phyloP scores from a whole-genome alignment of 2,329 filamentous ascomycete species.

The Grosmannia clavigera region DNA sequence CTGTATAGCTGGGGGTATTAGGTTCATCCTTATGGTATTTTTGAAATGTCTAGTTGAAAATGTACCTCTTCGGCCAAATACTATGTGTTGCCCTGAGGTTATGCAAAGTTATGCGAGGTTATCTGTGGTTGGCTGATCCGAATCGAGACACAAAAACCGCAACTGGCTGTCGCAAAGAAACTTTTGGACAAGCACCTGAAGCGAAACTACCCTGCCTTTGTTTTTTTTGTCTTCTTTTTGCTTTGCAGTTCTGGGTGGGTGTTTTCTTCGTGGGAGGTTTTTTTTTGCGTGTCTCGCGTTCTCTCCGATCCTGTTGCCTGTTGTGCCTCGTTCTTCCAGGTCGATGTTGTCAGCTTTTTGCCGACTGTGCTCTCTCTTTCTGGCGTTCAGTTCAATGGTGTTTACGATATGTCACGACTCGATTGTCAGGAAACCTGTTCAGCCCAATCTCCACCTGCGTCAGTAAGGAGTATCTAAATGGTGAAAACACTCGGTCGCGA shows the following conservation, averaged over 20 bases:
- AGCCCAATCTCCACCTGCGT: not conserved
- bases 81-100: not conserved
- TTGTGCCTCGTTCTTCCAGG: too few species aligned
- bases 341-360: not conserved
- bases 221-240: not conserved
- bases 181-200: not conserved
- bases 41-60: not conserved
- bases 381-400: not conserved
- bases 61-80: not conserved
- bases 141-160: not conserved
- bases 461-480: not conserved
- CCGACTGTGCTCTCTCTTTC: not conserved
- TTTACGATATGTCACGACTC: not conserved
- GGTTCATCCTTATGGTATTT: not conserved
- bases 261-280: not conserved
- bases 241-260: not conserved
- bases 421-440: not conserved
- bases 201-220: not conserved
- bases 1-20: not conserved
- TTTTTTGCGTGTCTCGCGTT: not conserved
- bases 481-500: not conserved
- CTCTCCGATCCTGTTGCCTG: too few species aligned
- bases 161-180: not conserved
- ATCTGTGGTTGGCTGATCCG: not conserved
- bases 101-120: not conserved